A percentile compares a stretch with the other conserved stretches of the same genome.
Conservation (phyloP, 371 early-diverging fungal genomes). For the Mucor irregularis region DNA sequence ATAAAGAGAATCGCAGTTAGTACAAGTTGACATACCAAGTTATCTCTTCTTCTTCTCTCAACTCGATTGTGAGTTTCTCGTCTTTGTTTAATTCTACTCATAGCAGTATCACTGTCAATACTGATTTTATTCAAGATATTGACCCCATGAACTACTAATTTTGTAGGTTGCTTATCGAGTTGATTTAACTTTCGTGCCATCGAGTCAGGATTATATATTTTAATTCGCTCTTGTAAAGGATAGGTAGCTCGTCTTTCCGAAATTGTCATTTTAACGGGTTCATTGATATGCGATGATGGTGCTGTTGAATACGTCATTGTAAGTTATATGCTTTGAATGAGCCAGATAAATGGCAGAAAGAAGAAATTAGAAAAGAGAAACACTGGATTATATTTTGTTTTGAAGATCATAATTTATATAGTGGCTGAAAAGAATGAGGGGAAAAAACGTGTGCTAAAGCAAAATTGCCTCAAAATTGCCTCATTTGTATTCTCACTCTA, state of each 20-base stretch:
- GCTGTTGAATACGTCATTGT: background rate
- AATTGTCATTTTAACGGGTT: constrained; percentile 18
- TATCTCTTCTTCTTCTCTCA: constrained; percentile 27
- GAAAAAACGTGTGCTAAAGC: constrained; percentile 12
- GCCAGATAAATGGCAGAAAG: background rate
- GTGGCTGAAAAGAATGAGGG: constrained; percentile 23
- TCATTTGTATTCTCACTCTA: constrained; percentile 7
- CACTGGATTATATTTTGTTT: background rate
- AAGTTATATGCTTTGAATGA: background rate
- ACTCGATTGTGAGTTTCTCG: constrained; percentile 26
- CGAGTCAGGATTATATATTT: constrained; percentile 25
- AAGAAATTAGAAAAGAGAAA: constrained; percentile 1
- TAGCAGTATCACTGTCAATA: constrained; percentile 25
- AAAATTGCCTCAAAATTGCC: constrained; percentile 21
- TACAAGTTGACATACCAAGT: constrained; percentile 19
- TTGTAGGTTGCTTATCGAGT: constrained; percentile 16
- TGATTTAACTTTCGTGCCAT: constrained; percentile 27
- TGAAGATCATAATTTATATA: constrained; percentile 16
- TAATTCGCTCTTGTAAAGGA: constrained; percentile 26
- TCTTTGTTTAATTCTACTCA: constrained; percentile 26
- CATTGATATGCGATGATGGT: background rate
- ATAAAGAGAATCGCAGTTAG: too few relatives aligned
- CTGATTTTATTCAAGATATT: constrained; percentile 26
- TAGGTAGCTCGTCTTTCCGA: constrained; percentile 28
- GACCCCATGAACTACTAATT: constrained; percentile 26